Conservation (phyloP, 164 flowering plant species). For the Annona cherimola region DNA sequence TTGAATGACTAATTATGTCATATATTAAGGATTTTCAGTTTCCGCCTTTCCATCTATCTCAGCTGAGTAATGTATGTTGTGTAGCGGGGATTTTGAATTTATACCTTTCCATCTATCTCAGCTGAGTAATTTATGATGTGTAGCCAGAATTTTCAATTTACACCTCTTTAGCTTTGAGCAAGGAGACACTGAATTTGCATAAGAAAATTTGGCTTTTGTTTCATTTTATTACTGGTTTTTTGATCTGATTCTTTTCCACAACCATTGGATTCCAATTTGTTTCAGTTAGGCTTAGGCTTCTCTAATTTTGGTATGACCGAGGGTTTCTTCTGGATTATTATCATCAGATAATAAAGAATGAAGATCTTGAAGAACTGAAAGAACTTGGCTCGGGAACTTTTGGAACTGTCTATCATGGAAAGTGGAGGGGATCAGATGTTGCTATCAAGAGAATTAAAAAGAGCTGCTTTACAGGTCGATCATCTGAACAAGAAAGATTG, state of each 20-base stretch:
- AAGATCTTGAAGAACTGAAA: slow-evolving; percentile 85
- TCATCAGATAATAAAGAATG: slow-evolving; percentile 67
- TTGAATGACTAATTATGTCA: too few relatives aligned
- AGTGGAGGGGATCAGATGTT: slow-evolving; percentile 95
- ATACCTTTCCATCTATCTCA: not conserved
- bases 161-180: not conserved
- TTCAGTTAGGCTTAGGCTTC: not conserved
- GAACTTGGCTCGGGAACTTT: slow-evolving; percentile 95
- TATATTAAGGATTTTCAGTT: too few relatives aligned
- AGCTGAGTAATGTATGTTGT: not conserved
- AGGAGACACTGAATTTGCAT: not conserved
- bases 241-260: not conserved
- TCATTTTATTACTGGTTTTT: not conserved
- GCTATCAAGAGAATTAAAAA: slow-evolving; percentile 92
- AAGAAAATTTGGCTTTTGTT: not conserved
- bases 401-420: slow-evolving; percentile 96
- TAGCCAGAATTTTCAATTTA: not conserved
- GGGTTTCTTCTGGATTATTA: not conserved
- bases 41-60: not conserved
- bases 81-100: not conserved
- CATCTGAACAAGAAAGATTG: slow-evolving; percentile 96
- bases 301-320: not conserved
- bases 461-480: slow-evolving; percentile 85
- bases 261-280: not conserved
- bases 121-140: not conserved